Conservation (phyloP, 169 alveolate genomes). For the Plasmodium gonderi region DNA sequence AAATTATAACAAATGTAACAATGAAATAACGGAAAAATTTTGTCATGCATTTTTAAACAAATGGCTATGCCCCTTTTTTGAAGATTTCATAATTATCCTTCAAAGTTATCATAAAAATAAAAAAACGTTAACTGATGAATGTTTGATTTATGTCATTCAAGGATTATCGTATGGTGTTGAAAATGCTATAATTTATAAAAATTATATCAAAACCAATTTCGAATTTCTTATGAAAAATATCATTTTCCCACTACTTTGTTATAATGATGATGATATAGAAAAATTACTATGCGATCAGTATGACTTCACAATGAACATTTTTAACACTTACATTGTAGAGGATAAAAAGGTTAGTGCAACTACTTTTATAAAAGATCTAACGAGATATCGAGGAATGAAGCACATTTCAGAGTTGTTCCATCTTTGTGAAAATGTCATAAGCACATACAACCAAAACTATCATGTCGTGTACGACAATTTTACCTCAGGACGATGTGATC, state of each 20-base stretch:
- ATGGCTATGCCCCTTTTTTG: constrained; percentile 70
- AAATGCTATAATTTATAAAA: constrained; percentile 55
- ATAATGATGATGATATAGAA: constrained; percentile 57
- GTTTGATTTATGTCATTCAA: constrained; percentile 31
- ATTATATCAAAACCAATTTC: constrained; percentile 53
- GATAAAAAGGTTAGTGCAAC: constrained; percentile 58
- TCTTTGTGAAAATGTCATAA: constrained; percentile 40
- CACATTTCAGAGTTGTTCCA: constrained; percentile 44
- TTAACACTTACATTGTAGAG: constrained; percentile 50
- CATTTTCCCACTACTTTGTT: constrained; percentile 56
- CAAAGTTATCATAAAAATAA: constrained; percentile 50
- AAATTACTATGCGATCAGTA: constrained; percentile 44
- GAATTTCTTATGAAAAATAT: constrained; percentile 32
- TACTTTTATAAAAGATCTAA: constrained; percentile 44
- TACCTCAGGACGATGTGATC: not conserved
- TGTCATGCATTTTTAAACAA: constrained; percentile 39
- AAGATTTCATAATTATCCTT: constrained; percentile 48
- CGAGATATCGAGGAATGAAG: constrained; percentile 58
- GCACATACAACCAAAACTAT: constrained; percentile 56
- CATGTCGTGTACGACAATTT: constrained; percentile 5
- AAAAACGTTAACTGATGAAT: constrained; percentile 62
- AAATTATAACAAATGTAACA: constrained; percentile 51
- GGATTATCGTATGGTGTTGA: constrained; percentile 74
- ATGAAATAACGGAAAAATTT: constrained; percentile 48
- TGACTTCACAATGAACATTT: constrained; percentile 59